Evolutionary conservation across 2,329 filamentous ascomycete species (phyloP), one percentile per base, ranked within the genome.

Genomic region (Capronia epimyces): DNA sequence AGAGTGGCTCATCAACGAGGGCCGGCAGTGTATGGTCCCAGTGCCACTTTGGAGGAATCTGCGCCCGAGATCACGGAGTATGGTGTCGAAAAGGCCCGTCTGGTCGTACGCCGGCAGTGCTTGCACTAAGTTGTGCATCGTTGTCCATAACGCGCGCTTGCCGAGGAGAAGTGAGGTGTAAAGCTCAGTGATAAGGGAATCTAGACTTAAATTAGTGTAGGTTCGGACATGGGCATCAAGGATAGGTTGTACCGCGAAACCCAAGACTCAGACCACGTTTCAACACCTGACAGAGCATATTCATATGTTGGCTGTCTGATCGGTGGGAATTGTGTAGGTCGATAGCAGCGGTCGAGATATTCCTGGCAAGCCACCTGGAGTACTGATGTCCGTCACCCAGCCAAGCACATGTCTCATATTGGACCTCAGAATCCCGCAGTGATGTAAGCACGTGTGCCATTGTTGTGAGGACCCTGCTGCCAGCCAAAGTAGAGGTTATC

Each of bases 331-430:
- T 37, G 62, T 67, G 72, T 68, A 83, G 21, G 58, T 64, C 24
- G 65, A 63, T 65, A 27, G 63, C 65, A 60, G 77, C 66, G 15
- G 63, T 54, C 27, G 67, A 71, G 43, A 93, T 73, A 63, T 83
- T 87, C 12, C 67, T 68, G 1, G 82, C 85, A 32, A 95, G 67
- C 89, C 89, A 95, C 24, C 69, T 68, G 10, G 80, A 77, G 68
- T 87, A 95, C 15, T 75, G 66, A 21, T 72, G 72, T 2, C 84
- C 84, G 56, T 83, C 77, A 0, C 80, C 75, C 27, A 87, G 62
- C 87, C 88, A 94, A 50, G 18, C 64, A 59, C 3, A 1, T n/a
- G 50, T 57, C 50, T 42, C 59, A 22, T 41, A 57, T 22, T 61
- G 61, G 10, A 62, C 48, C 4, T 66, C 61, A 50, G 67, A 66